phyloP scores from a whole-genome alignment of 1,139 yeast genomes.

The Magnusiomyces ingens region DNA sequence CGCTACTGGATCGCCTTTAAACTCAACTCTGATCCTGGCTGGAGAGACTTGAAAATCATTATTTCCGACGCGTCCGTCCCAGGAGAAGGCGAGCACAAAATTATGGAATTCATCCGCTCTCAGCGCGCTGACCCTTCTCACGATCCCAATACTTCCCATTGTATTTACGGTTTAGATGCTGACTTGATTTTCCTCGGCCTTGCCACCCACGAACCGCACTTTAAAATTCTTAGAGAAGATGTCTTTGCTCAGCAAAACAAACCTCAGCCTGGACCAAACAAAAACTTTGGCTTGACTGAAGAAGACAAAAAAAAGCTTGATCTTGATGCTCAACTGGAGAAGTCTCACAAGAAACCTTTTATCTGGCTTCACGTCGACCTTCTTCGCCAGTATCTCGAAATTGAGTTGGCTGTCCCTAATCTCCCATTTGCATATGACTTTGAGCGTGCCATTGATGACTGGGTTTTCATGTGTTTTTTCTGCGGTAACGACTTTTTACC shows the following conservation, averaged over 20 bases:
- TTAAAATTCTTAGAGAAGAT: conserved; percentile 88
- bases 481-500: conserved; percentile 99
- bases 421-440: conserved; percentile 72
- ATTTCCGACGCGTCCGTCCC: conserved; percentile 98
- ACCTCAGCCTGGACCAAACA: conserved; percentile 26
- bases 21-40: conserved; percentile 80
- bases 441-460: conserved; percentile 95
- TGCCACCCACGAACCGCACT: conserved; percentile 96
- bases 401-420: conserved; percentile 66
- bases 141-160: conserved; percentile 83
- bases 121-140: conserved; percentile 69
- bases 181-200: conserved; percentile 96
- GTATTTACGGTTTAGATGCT: conserved; percentile 96
- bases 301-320: conserved; percentile 37
- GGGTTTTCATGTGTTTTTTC: conserved; percentile 98
- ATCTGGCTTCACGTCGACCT: conserved; percentile 90
- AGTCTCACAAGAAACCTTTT: conserved; percentile 74
- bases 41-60: conserved; percentile 80
- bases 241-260: conserved; percentile 73
- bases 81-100: conserved; percentile 99
- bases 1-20: conserved; percentile 90
- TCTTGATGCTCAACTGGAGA: conserved; percentile 46
- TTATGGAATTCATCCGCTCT: conserved; percentile 87
- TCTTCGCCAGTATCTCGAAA: conserved; percentile 77
- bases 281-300: conserved; percentile 20